Conservation (phyloP, 129 eudicot genomes). For the Flaveria robusta region DNA sequence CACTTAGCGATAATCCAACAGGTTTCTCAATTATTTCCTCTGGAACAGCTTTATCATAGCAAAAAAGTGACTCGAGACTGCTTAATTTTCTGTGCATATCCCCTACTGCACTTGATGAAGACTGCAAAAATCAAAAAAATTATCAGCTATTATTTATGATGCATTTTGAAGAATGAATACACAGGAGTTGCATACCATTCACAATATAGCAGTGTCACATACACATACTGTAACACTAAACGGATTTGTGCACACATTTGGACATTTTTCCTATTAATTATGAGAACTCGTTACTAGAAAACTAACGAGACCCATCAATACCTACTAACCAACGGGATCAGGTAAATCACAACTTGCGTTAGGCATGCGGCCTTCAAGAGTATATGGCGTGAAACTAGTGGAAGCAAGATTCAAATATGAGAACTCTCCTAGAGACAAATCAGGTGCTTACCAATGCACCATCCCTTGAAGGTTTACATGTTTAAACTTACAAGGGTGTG, state of each 20-base stretch:
- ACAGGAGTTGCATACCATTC: slow-evolving; percentile 6
- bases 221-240: not conserved
- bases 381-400: no score
- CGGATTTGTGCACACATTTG: not conserved
- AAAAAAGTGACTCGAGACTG: slow-evolving; percentile 78
- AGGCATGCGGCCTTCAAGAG: no score
- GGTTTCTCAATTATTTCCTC: slow-evolving; percentile 94
- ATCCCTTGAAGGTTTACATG: no score
- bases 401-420: no score
- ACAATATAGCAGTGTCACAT: not conserved
- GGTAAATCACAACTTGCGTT: no score
- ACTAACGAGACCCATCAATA: no score
- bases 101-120: slow-evolving; percentile 44
- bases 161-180: not conserved
- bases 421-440: no score
- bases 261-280: not conserved
- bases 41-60: slow-evolving; percentile 82
- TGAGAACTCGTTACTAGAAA: no score
- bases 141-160: slow-evolving; percentile 6
- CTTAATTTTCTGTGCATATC: slow-evolving; percentile 57
- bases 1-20: slow-evolving; percentile 62
- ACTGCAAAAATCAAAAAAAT: slow-evolving; percentile 43
- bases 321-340: no score
- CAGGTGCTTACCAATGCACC: no score
- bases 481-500: not conserved